These are phyloP conservation scores for Fusarium domesticum DNA, from an alignment of 2,329 filamentous ascomycete genomes.

Conservation along the genomic window DNA sequence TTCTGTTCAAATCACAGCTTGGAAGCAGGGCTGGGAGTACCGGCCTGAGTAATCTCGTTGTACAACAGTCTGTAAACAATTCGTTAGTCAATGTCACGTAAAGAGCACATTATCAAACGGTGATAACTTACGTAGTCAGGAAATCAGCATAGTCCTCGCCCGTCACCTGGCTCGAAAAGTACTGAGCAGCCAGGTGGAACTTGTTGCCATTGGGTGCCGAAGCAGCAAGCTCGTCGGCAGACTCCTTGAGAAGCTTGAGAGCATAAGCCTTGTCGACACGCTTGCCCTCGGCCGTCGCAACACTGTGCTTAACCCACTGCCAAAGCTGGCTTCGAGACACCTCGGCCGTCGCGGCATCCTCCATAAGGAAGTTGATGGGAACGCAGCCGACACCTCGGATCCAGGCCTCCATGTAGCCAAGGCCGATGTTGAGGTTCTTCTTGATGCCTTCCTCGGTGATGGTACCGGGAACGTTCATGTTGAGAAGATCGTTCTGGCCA, in stretches of 20 bases:
- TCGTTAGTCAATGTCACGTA: constrained; percentile 3
- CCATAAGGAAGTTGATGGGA: constrained; percentile 97
- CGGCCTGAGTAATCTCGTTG: constrained; percentile 79
- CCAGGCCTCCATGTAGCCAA: constrained; percentile 99
- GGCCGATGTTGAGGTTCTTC: constrained; percentile 95
- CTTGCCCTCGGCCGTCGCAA: constrained; percentile 82
- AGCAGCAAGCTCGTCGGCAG: constrained; percentile 69
- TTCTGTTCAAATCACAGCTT: constrained; percentile 50
- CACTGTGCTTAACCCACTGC: constrained; percentile 81
- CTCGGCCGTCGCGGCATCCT: constrained; percentile 95
- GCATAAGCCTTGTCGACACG: constrained; percentile 90
- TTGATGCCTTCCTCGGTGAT: constrained; percentile 93
- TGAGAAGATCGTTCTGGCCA: constrained; percentile 84
- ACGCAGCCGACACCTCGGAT: constrained; percentile 91
- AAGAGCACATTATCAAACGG: background rate
- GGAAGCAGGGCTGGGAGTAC: constrained; percentile 57
- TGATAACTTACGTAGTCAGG: constrained; percentile 67
- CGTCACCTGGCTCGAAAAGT: constrained; percentile 89
- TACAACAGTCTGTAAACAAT: constrained; percentile 65
- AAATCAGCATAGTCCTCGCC: constrained; percentile 98
- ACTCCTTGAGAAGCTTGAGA: constrained; percentile 81
- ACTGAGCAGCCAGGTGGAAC: constrained; percentile 84
- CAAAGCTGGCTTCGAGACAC: constrained; percentile 92
- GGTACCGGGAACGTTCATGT: constrained; percentile 94
- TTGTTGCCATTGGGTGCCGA: constrained; percentile 87